Evolutionary conservation across 2,329 filamentous ascomycete species (phyloP).

Genomic region (Podosphaera aphanis): DNA sequence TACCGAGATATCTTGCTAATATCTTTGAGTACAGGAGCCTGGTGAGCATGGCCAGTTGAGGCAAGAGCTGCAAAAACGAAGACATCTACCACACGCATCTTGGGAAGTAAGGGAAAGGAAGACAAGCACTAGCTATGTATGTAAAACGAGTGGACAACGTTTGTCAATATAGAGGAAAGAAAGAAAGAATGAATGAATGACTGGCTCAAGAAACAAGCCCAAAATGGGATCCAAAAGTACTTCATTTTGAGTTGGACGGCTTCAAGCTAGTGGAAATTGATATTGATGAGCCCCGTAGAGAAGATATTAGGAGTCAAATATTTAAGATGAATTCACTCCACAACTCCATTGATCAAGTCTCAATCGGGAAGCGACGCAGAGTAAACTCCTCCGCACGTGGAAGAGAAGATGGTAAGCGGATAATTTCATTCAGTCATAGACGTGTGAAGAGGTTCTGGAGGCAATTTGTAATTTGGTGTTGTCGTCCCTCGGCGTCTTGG

Average conservation of each 20-base stretch:
- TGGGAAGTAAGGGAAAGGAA: neutral
- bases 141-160: neutral
- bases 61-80: neutral
- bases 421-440: too few relatives aligned
- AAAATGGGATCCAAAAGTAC: neutral
- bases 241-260: neutral
- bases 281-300: too few relatives aligned
- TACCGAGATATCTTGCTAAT: slow-evolving; percentile 13
- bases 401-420: too few relatives aligned
- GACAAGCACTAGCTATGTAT: neutral
- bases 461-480: too few relatives aligned
- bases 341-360: too few relatives aligned
- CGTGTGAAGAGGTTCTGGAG: too few relatives aligned
- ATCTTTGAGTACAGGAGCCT: slow-evolving; percentile 9
- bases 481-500: too few relatives aligned
- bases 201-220: neutral
- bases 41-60: neutral
- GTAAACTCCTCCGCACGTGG: too few relatives aligned
- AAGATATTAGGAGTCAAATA: too few relatives aligned
- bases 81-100: neutral
- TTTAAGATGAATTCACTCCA: too few relatives aligned
- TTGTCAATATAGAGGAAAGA: neutral
- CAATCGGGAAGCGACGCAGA: too few relatives aligned
- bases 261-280: too few relatives aligned
- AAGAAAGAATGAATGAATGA: neutral